A percentile compares a stretch with the other conserved stretches of the same genome.
Evolutionary conservation across 176 grass and related monocot species (phyloP).

Genomic region (Triticum turgidum): DNA sequence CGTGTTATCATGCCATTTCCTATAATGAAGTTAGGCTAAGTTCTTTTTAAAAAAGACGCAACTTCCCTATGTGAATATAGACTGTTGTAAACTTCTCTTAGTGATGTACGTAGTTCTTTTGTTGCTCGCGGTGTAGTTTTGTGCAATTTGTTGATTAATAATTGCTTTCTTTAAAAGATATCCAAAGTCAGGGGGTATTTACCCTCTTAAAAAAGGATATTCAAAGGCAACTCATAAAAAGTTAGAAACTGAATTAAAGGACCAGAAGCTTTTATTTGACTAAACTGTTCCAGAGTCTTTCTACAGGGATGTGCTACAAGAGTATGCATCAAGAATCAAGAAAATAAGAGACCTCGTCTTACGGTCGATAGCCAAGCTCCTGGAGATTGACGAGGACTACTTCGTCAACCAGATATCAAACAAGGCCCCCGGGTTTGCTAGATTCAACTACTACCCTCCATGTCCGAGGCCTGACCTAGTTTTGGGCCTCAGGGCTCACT

Average conservation of each 20-base stretch:
- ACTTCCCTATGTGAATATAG: not conserved
- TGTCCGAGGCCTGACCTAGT: not conserved
- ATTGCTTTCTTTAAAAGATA: not conserved
- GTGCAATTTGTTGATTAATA: not conserved
- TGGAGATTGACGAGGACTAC: not conserved
- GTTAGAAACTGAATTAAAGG: not conserved
- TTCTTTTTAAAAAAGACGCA: not conserved
- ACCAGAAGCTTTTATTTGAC: not conserved
- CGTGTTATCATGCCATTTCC: not conserved
- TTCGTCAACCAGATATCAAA: not conserved
- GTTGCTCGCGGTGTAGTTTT: not conserved
- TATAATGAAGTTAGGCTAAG: not conserved
- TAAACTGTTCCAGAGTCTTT: not conserved
- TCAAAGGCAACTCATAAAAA: not conserved
- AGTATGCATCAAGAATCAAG: not conserved
- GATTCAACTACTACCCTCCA: slow-evolving; percentile 13
- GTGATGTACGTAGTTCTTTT: not conserved
- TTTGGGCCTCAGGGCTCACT: not conserved
- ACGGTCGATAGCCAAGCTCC: not conserved
- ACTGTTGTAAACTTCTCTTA: not conserved
- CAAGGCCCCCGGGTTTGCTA: not conserved
- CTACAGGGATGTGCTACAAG: not conserved
- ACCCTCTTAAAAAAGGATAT: not conserved
- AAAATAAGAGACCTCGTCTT: not conserved
- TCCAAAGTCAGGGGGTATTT: not conserved